Evolutionary conservation across 164 flowering plant species (phyloP).

Genomic region (Protea cynaroides): DNA sequence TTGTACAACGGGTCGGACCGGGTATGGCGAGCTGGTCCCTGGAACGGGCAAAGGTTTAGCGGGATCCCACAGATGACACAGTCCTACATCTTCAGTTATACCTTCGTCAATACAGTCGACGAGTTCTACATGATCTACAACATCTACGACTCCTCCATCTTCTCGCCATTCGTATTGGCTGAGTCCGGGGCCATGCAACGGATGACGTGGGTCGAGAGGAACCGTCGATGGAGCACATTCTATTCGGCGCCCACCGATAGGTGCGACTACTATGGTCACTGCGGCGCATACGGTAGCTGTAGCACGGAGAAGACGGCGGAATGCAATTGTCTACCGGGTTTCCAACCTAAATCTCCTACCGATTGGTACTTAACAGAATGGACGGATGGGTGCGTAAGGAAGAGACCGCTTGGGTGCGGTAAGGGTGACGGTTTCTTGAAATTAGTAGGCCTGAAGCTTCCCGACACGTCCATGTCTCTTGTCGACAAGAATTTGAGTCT

Average conservation of each 20-base stretch:
- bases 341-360: constrained; percentile 19
- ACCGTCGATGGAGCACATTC: constrained; percentile 17
- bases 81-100: not conserved
- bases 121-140: constrained; percentile 12
- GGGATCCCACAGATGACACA: constrained; percentile 27
- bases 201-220: constrained; percentile 13
- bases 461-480: constrained; percentile 20
- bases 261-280: constrained; percentile 28
- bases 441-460: constrained; percentile 20
- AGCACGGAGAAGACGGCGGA: not conserved
- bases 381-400: constrained; percentile 23
- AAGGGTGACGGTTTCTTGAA: constrained; percentile 25
- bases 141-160: not conserved
- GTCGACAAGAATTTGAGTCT: constrained; percentile 6
- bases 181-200: constrained; percentile 14
- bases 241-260: constrained; percentile 16
- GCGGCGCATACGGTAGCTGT: constrained; percentile 27
- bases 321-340: too few relatives aligned
- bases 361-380: constrained; percentile 35
- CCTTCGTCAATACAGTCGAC: constrained; percentile 11
- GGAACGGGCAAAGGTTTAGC: constrained; percentile 24
- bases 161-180: constrained; percentile 11
- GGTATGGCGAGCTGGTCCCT: constrained; percentile 28
- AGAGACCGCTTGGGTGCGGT: too few relatives aligned
- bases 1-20: constrained; percentile 9